Base-by-base conservation (phyloP, 1,284 basidiomycete species). In the Cryptococcus amylolentus region DNA sequence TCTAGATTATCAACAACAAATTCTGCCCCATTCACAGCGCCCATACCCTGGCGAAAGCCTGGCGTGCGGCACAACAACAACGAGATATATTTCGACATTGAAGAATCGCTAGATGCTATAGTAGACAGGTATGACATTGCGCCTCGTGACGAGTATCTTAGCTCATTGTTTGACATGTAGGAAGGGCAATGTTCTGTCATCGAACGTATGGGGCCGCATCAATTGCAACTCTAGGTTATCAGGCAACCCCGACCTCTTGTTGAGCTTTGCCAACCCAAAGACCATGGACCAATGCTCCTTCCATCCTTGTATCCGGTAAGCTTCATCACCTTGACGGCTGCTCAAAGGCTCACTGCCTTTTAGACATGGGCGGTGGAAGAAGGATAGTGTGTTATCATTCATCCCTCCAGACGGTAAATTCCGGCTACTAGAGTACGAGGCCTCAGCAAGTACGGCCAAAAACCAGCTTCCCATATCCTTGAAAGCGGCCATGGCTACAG, bases 391-490 rank as follows among this genome's bases (percentile, higher is more conserved):
- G 0, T 80, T 98, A 52, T 94, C 91, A 1, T 98, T 98, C 72
- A 86, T 98, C 44, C 94, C 94, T 3, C 94, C 94, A 2, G 94
- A 98, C 68, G 94, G 94, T 10, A 84, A 84, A 60, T 98, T 97
- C 77, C 84, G 84, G 41, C 80, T 97, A 28, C 84, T 89, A 73
- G 89, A 92, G 67, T 97, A 96, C 71, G 87, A 88, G 31, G 87
- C 86, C 66, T 76, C 79, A 23, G 18, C 52, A 18, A 42, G 50
- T 0, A 53, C 56, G 16, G 79, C 83, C 13, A 78, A 72, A 49
- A 62, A 78, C 13, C 81, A 85, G 5, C 72, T 91, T 5, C 89
- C 91, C 0, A 80, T 91, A 52, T 64, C 78, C 0, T 71, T 91
- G 48, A 88, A 88, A 69, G 75, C 85, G 0, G 76, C 73, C 13